Conservation (phyloP, 2,329 filamentous ascomycete species). For the Pseudocercospora vitis region DNA sequence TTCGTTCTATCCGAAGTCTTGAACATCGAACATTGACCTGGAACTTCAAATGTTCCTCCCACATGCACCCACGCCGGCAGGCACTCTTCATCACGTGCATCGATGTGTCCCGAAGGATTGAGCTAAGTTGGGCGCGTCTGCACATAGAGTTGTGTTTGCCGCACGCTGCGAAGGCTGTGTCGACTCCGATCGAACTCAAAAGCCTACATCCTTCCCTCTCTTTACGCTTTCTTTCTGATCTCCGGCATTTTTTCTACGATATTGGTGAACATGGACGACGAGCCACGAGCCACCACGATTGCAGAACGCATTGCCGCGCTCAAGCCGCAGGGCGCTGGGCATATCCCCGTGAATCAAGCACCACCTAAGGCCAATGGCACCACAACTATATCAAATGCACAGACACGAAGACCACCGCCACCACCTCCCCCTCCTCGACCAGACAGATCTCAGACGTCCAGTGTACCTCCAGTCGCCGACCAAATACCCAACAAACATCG, state of each 20-base stretch:
- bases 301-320: slow-evolving; percentile 50
- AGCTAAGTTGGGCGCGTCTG: neutral
- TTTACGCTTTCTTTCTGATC: neutral
- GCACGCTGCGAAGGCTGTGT: slow-evolving; percentile 1
- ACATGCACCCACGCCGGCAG: too few species aligned
- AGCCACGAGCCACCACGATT: slow-evolving; percentile 39
- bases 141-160: slow-evolving; percentile 1
- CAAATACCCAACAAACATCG: slow-evolving; percentile 38
- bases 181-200: neutral
- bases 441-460: slow-evolving; percentile 30
- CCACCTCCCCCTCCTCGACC: slow-evolving; percentile 41
- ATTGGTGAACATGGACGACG: slow-evolving; percentile 27
- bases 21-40: too few species aligned
- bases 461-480: slow-evolving; percentile 43
- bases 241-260: neutral
- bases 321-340: slow-evolving; percentile 46
- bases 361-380: slow-evolving; percentile 23
- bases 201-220: neutral
- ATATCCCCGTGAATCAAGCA: slow-evolving; percentile 32
- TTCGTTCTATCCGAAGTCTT: too few species aligned
- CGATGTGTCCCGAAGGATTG: slow-evolving; percentile 2
- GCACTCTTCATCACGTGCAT: neutral
- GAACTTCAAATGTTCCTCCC: too few species aligned
- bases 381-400: slow-evolving; percentile 3
- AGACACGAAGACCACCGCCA: slow-evolving; percentile 39